These are phyloP conservation scores for Scutellaria barbata DNA, from an alignment of 257 asterid genomes.

Conservation along the genomic window DNA sequence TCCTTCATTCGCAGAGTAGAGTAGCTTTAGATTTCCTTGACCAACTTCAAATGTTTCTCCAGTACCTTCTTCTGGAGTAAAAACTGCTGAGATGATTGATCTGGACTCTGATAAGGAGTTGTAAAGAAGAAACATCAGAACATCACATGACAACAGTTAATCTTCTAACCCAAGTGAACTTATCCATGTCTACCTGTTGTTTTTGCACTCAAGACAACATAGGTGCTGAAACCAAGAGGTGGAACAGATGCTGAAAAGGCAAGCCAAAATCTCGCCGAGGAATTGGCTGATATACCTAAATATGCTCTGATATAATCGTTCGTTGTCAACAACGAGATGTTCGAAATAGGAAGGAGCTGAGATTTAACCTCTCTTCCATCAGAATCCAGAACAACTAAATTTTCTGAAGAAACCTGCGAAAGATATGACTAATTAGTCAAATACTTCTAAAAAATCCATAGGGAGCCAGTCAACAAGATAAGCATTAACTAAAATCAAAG, in stretches of 20 bases:
- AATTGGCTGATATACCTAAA: slow-evolving; percentile 52
- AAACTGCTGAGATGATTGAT: slow-evolving; percentile 49
- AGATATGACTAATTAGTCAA: slow-evolving; percentile 19
- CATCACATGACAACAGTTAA: slow-evolving; percentile 21
- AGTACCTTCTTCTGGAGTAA: slow-evolving; percentile 42
- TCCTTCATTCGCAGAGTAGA: slow-evolving; percentile 59
- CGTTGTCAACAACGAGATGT: slow-evolving; percentile 47
- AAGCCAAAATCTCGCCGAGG: slow-evolving; percentile 60
- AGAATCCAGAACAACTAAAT: slow-evolving; percentile 65
- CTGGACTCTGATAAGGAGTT: slow-evolving; percentile 42
- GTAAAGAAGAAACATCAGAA: slow-evolving; percentile 23
- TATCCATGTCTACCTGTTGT: slow-evolving; percentile 46
- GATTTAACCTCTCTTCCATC: slow-evolving; percentile 69
- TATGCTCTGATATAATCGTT: slow-evolving; percentile 61
- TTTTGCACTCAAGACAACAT: slow-evolving; percentile 52
- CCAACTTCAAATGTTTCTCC: slow-evolving; percentile 66
- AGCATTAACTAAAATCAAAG: slow-evolving; percentile 12
- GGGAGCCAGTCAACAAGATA: slow-evolving; percentile 25
- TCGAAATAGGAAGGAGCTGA: slow-evolving; percentile 68
- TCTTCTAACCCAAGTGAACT: slow-evolving; percentile 5
- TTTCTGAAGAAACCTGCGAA: slow-evolving; percentile 67
- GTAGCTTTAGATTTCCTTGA: slow-evolving; percentile 72
- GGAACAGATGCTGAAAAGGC: slow-evolving; percentile 71
- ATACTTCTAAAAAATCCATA: slow-evolving; percentile 18
- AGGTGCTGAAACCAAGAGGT: slow-evolving; percentile 87